Percentiles rank a stretch among this genome's conserved stretches.
These are phyloP conservation scores for Dothideomycetes sp. DNA, from an alignment of 2,329 filamentous ascomycete species.

Conservation along the genomic window DNA sequence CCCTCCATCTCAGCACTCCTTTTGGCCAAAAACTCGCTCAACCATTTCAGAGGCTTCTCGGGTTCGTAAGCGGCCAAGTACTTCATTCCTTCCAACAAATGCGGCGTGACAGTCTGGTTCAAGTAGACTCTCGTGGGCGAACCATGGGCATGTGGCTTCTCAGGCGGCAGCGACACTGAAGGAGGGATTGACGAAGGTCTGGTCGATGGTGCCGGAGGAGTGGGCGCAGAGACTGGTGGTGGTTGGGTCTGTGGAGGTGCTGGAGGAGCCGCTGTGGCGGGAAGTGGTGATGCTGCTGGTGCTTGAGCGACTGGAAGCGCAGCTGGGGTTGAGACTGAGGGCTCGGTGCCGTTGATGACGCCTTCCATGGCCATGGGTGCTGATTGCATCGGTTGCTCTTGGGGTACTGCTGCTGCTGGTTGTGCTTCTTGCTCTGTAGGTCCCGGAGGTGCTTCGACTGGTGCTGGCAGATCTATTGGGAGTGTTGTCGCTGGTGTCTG, in stretches of 20 bases:
- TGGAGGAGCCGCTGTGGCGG: conserved; percentile 7
- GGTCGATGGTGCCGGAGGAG: conserved; percentile 22
- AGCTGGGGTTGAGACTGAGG: not conserved
- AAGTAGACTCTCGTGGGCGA: conserved; percentile 40
- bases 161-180: conserved; percentile 20
- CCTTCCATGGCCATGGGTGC: not conserved
- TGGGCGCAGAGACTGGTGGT: conserved; percentile 8
- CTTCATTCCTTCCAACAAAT: conserved; percentile 45
- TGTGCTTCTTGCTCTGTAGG: not conserved
- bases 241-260: conserved; percentile 8
- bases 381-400: not conserved
- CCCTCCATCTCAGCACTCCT: conserved; percentile 42
- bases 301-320: conserved; percentile 7
- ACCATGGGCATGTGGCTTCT: conserved; percentile 37
- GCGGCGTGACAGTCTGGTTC: conserved; percentile 41
- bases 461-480: not conserved
- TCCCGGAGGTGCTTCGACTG: not conserved
- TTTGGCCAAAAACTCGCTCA: conserved; percentile 39
- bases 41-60: conserved; percentile 42
- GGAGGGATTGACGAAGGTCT: conserved; percentile 22
- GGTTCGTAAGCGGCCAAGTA: conserved; percentile 41
- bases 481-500: not conserved
- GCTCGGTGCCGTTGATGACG: not conserved
- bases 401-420: not conserved
- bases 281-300: conserved; percentile 5